Base-by-base conservation (phyloP, 169 alveolate species). In the Condylostoma magnum region DNA sequence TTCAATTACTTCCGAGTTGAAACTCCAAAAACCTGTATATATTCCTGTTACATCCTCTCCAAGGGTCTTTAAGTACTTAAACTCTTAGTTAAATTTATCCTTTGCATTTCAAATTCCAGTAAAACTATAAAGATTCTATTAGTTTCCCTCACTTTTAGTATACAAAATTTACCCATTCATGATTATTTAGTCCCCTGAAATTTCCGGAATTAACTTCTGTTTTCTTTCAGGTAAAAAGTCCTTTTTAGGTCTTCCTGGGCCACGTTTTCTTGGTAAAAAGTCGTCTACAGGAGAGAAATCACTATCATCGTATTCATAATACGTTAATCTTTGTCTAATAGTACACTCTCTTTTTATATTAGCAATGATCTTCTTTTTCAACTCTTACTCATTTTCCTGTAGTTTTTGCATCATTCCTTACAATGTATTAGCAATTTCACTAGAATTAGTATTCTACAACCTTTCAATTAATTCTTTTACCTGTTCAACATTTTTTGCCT, bases 261-360 rank as follows among this genome's bases (percentile, higher is more conserved):
- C 71, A 38, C 71, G 15, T 60, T 60, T 60, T 38, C 28, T 33
- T 0, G 71, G 71, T n/a, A 37, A 38, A 34, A 38, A 30, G 57
- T 60, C 71, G 36, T 60, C 71, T 38, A 60, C 56, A 10, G 71
- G 71, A 22, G 71, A 60, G 43, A 60, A 60, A 31, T 60, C 71
- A 28, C 57, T 38, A 33, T 60, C 71, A n/a, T 60, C 71, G 37
- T 38, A 37, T 8, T 38, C 71, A 3, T 18, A 36, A 15, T 60
- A 52, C 10, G 25, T 38, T 31, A n/a, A 18, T 36, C 31, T 36
- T 36, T 60, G 36, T 27, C 37, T 60, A 10, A n/a, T 25, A 1
- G 60, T 20, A 22, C 25, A 33, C 1, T n/a, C 60, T 25, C 25
- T 60, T 18, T 31, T 12, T 1, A 41, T 33, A 27, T 38, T 33